A percentile compares a stretch with the other conserved stretches of the same genome.
These are phyloP conservation scores for Astrothelium subdiscretum DNA, from an alignment of 495 filamentous ascomycete species.

Conservation along the genomic window DNA sequence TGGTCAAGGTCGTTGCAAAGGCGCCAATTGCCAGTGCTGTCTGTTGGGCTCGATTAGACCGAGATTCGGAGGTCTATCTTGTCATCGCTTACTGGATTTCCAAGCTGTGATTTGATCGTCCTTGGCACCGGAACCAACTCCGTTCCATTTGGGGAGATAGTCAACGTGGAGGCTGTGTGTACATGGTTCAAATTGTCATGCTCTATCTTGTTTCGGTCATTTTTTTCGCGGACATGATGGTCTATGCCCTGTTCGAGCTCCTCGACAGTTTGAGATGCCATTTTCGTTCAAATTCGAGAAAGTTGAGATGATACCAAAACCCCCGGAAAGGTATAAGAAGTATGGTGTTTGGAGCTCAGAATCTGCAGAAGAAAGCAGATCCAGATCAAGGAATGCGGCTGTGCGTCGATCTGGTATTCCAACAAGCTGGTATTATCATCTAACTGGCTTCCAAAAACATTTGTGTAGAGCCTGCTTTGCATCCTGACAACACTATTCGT, in stretches of 20 bases:
- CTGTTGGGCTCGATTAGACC: neutral
- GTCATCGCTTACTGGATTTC: neutral
- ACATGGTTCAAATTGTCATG: neutral
- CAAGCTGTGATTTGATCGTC: neutral
- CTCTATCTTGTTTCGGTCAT: neutral
- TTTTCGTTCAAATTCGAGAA: neutral
- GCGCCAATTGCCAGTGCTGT: constrained; percentile 39
- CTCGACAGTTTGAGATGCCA: neutral
- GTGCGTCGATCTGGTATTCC: too few species aligned
- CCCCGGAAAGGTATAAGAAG: neutral
- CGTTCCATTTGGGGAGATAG: neutral
- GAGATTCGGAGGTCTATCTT: neutral
- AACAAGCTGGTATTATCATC: too few species aligned
- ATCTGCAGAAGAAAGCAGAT: neutral
- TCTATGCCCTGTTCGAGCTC: neutral
- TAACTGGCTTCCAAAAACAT: too few species aligned
- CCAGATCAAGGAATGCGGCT: too few species aligned
- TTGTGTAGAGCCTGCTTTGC: too few species aligned
- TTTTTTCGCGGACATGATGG: neutral
- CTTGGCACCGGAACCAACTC: neutral
- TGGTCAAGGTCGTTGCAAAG: constrained; percentile 40
- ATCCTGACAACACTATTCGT: neutral
- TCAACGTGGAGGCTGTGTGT: neutral
- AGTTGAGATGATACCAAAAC: neutral
- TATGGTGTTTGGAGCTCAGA: neutral